A percentile compares a stretch with the other conserved stretches of the same genome.
Evolutionary conservation across 345 rosid species (phyloP).

Genomic region (Cardamine resedifolia): DNA sequence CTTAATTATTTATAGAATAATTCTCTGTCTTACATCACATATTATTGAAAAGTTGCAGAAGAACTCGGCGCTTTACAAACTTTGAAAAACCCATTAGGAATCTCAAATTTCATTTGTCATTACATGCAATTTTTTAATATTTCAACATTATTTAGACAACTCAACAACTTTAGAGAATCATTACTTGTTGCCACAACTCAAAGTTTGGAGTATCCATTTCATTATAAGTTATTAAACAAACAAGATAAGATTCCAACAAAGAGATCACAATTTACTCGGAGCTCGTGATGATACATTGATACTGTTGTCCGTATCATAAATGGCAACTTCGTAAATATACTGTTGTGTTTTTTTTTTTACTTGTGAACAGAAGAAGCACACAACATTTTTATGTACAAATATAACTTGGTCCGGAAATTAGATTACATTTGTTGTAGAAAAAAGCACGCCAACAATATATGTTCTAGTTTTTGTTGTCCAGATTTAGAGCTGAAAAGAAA

Average conservation of each 20-base stretch:
- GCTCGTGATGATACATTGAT: not conserved
- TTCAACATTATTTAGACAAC: not conserved
- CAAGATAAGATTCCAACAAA: not conserved
- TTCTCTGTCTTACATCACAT: not conserved
- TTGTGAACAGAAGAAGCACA: no score
- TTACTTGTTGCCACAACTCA: not conserved
- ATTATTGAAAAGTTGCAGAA: not conserved
- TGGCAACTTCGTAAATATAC: no score
- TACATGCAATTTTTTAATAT: not conserved
- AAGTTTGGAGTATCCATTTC: not conserved
- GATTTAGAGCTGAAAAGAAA: not conserved
- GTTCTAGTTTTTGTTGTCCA: not conserved
- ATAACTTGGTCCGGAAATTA: not conserved
- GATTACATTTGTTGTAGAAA: not conserved
- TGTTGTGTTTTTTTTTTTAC: no score
- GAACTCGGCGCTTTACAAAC: not conserved
- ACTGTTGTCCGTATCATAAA: not conserved
- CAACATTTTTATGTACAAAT: not conserved
- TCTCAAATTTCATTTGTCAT: not conserved
- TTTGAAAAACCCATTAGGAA: slow-evolving; percentile 2
- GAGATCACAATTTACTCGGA: slow-evolving; percentile 7
- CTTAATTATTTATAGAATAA: not conserved
- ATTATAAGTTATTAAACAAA: not conserved
- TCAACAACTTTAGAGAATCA: not conserved
- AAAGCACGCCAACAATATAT: not conserved